Conservation (phyloP, 352 stramenopile genomes). For the Globisporangium cystogenes region DNA sequence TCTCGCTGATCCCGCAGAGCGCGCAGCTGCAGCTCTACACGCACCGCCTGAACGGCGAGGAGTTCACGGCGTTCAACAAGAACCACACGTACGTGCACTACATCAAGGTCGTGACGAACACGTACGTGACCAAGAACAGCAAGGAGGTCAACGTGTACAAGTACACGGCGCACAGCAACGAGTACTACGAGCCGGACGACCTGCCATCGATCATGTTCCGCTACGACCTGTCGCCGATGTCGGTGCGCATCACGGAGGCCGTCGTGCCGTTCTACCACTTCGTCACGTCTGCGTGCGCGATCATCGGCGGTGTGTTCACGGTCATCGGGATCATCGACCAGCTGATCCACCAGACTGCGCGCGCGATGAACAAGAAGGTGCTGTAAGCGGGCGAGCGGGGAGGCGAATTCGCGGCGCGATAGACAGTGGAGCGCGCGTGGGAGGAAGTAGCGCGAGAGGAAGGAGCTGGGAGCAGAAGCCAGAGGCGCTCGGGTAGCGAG, state of each 20-base stretch:
- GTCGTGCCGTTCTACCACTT: slow-evolving; percentile 94
- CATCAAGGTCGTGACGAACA: slow-evolving; percentile 97
- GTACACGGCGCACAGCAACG: slow-evolving; percentile 88
- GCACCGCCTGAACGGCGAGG: slow-evolving; percentile 89
- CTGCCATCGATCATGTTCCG: slow-evolving; percentile 89
- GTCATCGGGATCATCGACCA: slow-evolving; percentile 93
- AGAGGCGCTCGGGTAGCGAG: no score
- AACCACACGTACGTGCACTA: slow-evolving; percentile 99
- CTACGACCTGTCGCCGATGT: slow-evolving; percentile 89
- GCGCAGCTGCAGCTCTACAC: slow-evolving; percentile 91
- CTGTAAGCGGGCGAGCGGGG: slow-evolving; percentile 37
- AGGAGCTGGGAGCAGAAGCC: no score
- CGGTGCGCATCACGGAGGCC: slow-evolving; percentile 93
- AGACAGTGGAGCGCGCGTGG: no score
- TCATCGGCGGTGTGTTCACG: slow-evolving; percentile 95
- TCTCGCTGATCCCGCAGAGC: slow-evolving; percentile 80
- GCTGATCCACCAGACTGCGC: slow-evolving; percentile 80
- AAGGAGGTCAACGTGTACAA: slow-evolving; percentile 77
- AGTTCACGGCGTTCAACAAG: slow-evolving; percentile 89
- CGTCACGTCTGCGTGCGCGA: slow-evolving; percentile 92
- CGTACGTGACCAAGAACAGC: slow-evolving; percentile 70
- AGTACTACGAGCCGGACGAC: slow-evolving; percentile 85
- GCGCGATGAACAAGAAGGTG: slow-evolving; percentile 88
- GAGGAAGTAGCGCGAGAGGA: no score
- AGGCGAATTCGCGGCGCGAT: neutral